Evolutionary conservation across 345 rosid species (phyloP).

Genomic region (Boechera retrofracta): DNA sequence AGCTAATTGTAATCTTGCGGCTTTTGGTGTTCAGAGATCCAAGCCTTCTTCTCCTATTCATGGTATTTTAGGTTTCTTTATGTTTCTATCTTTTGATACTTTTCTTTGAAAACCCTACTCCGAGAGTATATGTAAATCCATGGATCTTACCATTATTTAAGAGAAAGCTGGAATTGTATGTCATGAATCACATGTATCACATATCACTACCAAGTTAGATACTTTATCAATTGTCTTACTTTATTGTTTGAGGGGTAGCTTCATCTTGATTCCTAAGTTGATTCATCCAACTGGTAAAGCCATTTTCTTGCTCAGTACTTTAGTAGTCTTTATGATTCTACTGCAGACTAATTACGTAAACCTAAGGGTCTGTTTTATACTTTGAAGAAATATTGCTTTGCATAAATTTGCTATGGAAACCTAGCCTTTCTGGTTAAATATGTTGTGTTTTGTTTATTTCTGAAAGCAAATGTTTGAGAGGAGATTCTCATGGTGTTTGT

Average conservation of each 20-base stretch:
- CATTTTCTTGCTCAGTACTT: constrained; percentile 1
- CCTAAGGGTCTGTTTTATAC: background rate
- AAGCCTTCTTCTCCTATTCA: constrained; percentile 93
- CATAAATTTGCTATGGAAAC: background rate
- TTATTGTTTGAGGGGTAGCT: constrained; percentile 19
- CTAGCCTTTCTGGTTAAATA: constrained; percentile 2
- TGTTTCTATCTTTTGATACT: background rate
- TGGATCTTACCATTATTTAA: background rate
- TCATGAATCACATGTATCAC: constrained; percentile 19
- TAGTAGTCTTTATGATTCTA: background rate
- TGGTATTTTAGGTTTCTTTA: constrained; percentile 49
- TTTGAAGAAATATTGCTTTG: background rate
- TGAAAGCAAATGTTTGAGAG: constrained; percentile 11
- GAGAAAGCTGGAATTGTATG: constrained; percentile 1
- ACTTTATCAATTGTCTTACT: background rate
- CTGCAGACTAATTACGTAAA: background rate
- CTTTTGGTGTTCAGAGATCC: constrained; percentile 94
- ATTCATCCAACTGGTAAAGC: constrained; percentile 10
- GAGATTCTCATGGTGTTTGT: constrained; percentile 27
- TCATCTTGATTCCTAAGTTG: constrained; percentile 5
- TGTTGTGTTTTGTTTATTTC: constrained; percentile 12
- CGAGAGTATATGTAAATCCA: background rate
- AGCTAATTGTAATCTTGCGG: constrained; percentile 96
- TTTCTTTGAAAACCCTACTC: constrained; percentile 1
- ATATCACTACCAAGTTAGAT: background rate